These are phyloP conservation scores for Pythium folliculosum DNA, from an alignment of 352 stramenopile genomes.

Conservation along the genomic window DNA sequence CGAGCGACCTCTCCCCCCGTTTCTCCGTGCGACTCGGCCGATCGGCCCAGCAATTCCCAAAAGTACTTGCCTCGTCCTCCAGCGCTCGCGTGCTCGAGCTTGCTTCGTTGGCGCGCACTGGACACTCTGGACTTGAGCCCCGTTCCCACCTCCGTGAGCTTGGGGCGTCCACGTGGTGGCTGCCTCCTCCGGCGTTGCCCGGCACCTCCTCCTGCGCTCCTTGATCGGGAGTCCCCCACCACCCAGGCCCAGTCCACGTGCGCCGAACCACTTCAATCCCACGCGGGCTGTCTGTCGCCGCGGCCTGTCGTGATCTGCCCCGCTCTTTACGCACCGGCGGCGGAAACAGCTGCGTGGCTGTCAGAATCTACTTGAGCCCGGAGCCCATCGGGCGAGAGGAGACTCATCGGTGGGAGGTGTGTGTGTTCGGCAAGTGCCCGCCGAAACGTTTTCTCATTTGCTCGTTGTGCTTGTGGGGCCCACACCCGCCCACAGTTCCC, in stretches of 20 bases:
- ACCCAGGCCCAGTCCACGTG: background rate
- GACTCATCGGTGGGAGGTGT: background rate
- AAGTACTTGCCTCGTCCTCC: no score
- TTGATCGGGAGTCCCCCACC: background rate
- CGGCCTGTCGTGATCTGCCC: constrained; percentile 16
- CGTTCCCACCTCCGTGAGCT: no score
- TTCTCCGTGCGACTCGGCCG: no score
- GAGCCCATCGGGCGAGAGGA: background rate
- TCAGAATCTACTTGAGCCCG: constrained; percentile 10
- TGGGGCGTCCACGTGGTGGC: no score
- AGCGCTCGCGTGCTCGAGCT: no score
- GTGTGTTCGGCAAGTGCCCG: background rate
- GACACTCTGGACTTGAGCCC: no score
- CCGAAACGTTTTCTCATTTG: constrained; percentile 15
- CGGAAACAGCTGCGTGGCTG: constrained; percentile 30
- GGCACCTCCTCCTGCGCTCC: background rate
- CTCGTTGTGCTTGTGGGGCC: background rate
- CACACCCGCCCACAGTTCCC: background rate
- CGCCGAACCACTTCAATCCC: constrained; percentile 10
- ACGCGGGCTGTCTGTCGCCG: constrained; percentile 8
- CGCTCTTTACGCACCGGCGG: constrained; percentile 24
- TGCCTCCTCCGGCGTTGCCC: background rate
- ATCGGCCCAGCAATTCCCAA: no score
- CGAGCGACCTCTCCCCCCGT: no score
- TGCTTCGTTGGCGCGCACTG: no score